Evolutionary conservation across 2,329 filamentous ascomycete genomes (phyloP), one percentile per base, ranked within the genome.

Genomic region (Nigrospora oryzae): DNA sequence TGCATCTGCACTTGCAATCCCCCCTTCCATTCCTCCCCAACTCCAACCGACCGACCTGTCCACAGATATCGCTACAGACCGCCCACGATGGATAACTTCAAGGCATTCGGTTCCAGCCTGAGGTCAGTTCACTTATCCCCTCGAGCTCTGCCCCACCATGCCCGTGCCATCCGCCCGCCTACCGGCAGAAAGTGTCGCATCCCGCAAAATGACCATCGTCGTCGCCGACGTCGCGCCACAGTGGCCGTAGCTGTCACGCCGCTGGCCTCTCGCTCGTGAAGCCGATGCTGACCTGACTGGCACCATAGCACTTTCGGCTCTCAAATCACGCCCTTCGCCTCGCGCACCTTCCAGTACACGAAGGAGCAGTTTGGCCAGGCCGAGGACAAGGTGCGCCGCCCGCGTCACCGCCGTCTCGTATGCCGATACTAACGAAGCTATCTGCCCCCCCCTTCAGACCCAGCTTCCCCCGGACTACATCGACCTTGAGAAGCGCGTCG

Each of bases 391-490:
- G 87, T 89, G 52, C 45, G 57, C 30, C 42, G 15, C n/a, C 38
- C 17, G 15, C 48, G 41, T 23, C 32, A 35, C 15, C 32, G 16
- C 19, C 11, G 36, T 32, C 23, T 40, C 33, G 38, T 34, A 15
- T 41, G 7, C 13, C 16, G 19, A 35, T 44, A 41, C 42, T 39
- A 35, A 36, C 23, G 32, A 35, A 36, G 32, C 32, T 39, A 4
- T 32, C 40, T n/a, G 34, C 48, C 49, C 40, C 41, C 32, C n/a
- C n/a, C n/a, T n/a, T n/a, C 57, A 95, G 89, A 98, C 93, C 52
- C 86, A 97, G 71, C 87, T 98, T 37, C 93, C 93, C 38, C 84
- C 90, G 56, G 93, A 97, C 69, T 98, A 98, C 69, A 87, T 96
- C 63, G 90, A 97, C 68, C 85, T 98, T 50, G 93, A 98, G 80